Base-by-base conservation (phyloP, 1,139 yeast genomes). In the Casaregolazyma suthepensis region DNA sequence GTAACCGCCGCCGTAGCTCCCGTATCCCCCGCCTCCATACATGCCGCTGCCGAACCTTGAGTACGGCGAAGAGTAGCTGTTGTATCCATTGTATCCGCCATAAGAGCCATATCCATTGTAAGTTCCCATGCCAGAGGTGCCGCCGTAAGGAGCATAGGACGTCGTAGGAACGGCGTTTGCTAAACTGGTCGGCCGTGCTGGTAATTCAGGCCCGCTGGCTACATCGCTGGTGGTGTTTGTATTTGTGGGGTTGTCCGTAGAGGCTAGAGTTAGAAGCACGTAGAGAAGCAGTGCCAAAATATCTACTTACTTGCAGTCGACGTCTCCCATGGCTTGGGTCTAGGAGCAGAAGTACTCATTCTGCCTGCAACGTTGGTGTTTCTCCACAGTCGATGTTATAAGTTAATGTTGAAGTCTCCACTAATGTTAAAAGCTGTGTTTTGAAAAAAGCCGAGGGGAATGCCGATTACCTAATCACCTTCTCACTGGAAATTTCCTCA, bases 241-340 rank as follows among this genome's bases (percentile, higher is more conserved):
- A 31, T 45, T 29, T 13, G 37, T 45, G 38, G 20, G 13, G 22
- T 19, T 45, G 38, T 23, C 38, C 13, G 38, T 47, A 46, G 29
- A 17, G 31, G 43, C 22, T 42, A 60, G 10, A 58, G 52, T 1
- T 61, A 46, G 44, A n/a, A n/a, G n/a, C n/a, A n/a, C n/a, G n/a
- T n/a, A n/a, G n/a, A n/a, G n/a, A n/a, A n/a, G n/a, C n/a, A n/a
- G n/a, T n/a, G n/a, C 20, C 19, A 43, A 45, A 10, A 19, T 56
- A 44, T 22, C 46, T 15, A 20, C 49, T 76, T 68, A 1, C 81
- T 74, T 2, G 81, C 75, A 4, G 80, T 73, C 12, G 79, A 64
- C 6, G 76, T 79, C 66, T 86, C 93, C 93, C 93, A 86, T 29
- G 94, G 93, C 68, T 86, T 86, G 18, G 88, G 79, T 71, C 93